Conservation (phyloP, 345 rosid species). For the Melaleuca alternifolia region DNA sequence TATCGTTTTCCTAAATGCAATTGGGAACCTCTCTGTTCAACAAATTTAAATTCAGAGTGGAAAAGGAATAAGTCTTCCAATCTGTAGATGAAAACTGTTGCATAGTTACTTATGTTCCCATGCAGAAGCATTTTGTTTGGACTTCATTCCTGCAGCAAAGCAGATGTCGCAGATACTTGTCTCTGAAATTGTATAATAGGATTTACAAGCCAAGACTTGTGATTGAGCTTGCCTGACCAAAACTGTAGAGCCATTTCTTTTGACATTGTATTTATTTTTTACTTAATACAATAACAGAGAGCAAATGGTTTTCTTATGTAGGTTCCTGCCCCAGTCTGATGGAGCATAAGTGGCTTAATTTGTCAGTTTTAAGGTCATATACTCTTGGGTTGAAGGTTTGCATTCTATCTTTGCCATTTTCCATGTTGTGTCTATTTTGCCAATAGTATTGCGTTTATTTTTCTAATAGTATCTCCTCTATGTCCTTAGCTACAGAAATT, state of each 20-base stretch:
- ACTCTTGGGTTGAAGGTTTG: conserved; percentile 26
- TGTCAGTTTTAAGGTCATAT: conserved; percentile 8
- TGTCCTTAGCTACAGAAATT: not conserved
- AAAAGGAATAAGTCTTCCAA: not conserved
- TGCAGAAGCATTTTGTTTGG: not conserved
- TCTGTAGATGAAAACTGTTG: not conserved
- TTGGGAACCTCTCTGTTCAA: not conserved
- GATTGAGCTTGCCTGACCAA: not conserved
- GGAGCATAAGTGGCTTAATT: conserved; percentile 15
- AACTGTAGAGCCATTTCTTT: not conserved
- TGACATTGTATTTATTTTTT: not conserved
- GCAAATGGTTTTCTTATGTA: not conserved
- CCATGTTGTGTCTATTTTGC: not conserved
- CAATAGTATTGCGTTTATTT: not conserved
- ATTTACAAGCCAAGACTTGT: not conserved
- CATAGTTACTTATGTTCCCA: not conserved
- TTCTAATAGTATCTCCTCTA: not conserved
- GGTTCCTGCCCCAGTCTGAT: conserved; percentile 5
- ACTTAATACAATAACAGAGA: not conserved
- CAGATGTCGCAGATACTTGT: not conserved
- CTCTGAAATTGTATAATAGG: not conserved
- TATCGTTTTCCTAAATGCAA: not conserved
- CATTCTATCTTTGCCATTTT: not conserved
- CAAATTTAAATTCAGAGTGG: not conserved
- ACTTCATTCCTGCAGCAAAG: not conserved